Percentiles rank a stretch among this genome's conserved stretches.
phyloP scores from a whole-genome alignment of 1,139 yeast genomes.

The Pichia sp. region DNA sequence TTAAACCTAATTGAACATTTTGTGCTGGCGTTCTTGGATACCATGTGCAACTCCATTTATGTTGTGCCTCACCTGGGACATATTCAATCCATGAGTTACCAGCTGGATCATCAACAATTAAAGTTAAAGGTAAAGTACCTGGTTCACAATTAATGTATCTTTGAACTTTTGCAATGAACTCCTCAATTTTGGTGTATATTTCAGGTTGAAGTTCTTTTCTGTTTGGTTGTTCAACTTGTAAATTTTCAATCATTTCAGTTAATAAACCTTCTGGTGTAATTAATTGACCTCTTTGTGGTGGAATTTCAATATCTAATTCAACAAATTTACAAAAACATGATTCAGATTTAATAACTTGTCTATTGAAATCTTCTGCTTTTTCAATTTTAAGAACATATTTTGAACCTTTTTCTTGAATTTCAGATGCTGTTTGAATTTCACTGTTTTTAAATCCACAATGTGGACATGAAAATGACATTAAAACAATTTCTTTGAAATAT shows the following conservation, averaged over 20 bases:
- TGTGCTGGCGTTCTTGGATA: conserved; percentile 86
- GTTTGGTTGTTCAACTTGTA: conserved; percentile 71
- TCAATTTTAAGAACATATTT: conserved; percentile 69
- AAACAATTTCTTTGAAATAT: conserved; percentile 79
- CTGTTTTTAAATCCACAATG: conserved; percentile 89
- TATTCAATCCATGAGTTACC: conserved; percentile 97
- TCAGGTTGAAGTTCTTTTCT: conserved; percentile 71
- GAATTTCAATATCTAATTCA: conserved; percentile 89
- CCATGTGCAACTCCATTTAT: conserved; percentile 84
- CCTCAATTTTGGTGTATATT: conserved; percentile 65
- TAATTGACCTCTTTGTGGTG: conserved; percentile 89
- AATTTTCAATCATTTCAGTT: conserved; percentile 76
- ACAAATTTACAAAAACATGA: conserved; percentile 73
- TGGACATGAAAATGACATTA: conserved; percentile 95
- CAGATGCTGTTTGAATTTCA: conserved; percentile 92
- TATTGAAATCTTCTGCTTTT: conserved; percentile 63
- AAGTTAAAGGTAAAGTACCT: conserved; percentile 68
- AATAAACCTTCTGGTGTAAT: conserved; percentile 89
- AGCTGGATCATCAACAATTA: conserved; percentile 85
- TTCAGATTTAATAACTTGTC: conserved; percentile 91
- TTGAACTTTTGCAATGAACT: conserved; percentile 55
- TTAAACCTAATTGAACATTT: conserved; percentile 77
- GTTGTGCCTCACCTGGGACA: conserved; percentile 80
- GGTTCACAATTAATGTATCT: conserved; percentile 57
- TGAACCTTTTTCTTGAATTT: conserved; percentile 80